A percentile compares a stretch with the other conserved stretches of the same genome.
phyloP scores from a whole-genome alignment of 129 eudicot genomes.

The Chrysanthemum lavandulifolium region DNA sequence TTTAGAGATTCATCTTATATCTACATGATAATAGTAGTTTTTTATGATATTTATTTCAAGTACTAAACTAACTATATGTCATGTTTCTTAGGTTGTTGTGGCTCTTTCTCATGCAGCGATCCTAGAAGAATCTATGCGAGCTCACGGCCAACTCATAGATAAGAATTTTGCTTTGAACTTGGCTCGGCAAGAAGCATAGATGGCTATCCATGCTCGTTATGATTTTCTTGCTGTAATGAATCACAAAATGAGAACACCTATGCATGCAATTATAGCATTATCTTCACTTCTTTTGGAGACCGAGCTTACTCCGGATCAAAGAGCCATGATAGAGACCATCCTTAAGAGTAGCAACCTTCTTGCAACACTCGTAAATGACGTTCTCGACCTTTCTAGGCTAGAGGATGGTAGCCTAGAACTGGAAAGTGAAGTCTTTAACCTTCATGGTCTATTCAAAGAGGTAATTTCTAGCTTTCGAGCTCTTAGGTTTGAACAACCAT shows the following conservation, averaged over 20 bases:
- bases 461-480: constrained; percentile 25
- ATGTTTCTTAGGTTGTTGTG: constrained; percentile 50
- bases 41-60: not conserved
- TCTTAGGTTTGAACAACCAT: not conserved
- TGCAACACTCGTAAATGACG: constrained; percentile 59
- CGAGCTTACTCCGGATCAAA: constrained; percentile 60
- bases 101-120: constrained; percentile 77
- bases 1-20: no score
- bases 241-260: constrained; percentile 69
- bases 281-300: constrained; percentile 60
- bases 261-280: constrained; percentile 54
- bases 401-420: constrained; percentile 66
- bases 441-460: constrained; percentile 50
- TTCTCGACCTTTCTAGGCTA: constrained; percentile 59
- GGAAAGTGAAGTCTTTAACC: constrained; percentile 41
- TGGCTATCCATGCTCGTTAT: constrained; percentile 67
- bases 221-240: constrained; percentile 63
- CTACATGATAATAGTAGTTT: not conserved
- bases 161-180: constrained; percentile 37
- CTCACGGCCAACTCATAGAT: constrained; percentile 61
- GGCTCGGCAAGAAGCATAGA: constrained; percentile 65
- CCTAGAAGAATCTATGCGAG: constrained; percentile 63
- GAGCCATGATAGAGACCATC: constrained; percentile 59
- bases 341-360: constrained; percentile 60
- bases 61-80: constrained; percentile 17